Evolutionary conservation across 2,329 filamentous ascomycete genomes (phyloP), one percentile per base, ranked within the genome.

Genomic region (Ceratocystis harringtonii): DNA sequence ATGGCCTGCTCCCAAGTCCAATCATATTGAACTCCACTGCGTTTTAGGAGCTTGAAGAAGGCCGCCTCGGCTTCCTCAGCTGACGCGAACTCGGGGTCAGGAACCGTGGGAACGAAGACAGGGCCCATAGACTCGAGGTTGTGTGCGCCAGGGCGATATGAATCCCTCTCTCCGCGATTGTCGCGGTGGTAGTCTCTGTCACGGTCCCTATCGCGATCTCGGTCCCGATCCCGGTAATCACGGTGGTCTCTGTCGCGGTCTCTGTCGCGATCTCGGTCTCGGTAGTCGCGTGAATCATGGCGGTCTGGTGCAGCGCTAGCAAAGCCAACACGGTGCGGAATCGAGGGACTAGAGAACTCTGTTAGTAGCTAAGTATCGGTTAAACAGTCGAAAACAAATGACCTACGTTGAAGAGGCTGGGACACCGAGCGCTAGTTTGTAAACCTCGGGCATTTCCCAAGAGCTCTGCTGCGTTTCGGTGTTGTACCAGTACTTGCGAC

Each of bases 401-500:
- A 57, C 65, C 61, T 65, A 67, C 63, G 19, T 44, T 30, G 61
- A 44, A 25, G 61, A 8, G 22, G 64, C 61, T 15, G 25, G 36
- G n/a, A 84, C 82, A 63, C 86, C 86, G 66, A 92, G 78, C 68
- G 89, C 88, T 70, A 81, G 81, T 72, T 89, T 90, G 76, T 92
- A 92, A 68, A 78, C 84, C 65, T 90, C 88, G 65, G 94, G 94
- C 82, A 96, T 92, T 72, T 92, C 88, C 94, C 94, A 99, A 41
- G 89, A 90, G 74, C 91, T 97, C 77, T 91, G 83, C 76, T 92
- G 92, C 57, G 89, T 92, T 75, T 95, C 88, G 43, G 86, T 89
- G 75, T 99, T 94, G 75, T 92, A 92, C 89, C 91, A 99, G 76
- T 99, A 99, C 73, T 92, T 90, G 71, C 87, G 85, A 60, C 92